Evolutionary conservation across 225 moss, liverwort and hornwort genomes (phyloP).

Genomic region (Physcomitrium patens): DNA sequence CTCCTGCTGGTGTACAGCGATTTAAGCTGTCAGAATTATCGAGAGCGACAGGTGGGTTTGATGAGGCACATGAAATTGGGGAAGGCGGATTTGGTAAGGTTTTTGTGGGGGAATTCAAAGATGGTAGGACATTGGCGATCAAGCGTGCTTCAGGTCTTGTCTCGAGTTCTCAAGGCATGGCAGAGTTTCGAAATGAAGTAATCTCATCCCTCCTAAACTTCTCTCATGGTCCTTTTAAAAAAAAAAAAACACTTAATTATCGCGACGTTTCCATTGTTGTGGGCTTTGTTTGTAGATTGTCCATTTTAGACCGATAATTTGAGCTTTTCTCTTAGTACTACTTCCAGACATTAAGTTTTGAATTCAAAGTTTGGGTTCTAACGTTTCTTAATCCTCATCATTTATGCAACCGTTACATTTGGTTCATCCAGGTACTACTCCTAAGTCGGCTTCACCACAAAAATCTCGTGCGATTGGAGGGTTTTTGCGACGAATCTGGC

Average conservation of each 20-base stretch:
- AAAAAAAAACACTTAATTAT: background rate
- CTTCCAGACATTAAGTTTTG: too few species aligned
- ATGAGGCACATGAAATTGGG: constrained; percentile 53
- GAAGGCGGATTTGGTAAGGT: constrained; percentile 59
- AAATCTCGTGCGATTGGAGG: constrained; percentile 72
- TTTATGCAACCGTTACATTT: constrained; percentile 9
- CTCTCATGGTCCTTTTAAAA: background rate
- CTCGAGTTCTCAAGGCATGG: constrained; percentile 53
- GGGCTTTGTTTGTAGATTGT: background rate
- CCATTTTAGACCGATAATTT: too few species aligned
- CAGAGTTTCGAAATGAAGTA: constrained; percentile 67
- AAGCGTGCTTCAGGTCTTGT: constrained; percentile 55
- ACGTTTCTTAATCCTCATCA: background rate
- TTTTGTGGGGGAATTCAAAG: constrained; percentile 49
- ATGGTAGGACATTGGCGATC: constrained; percentile 52
- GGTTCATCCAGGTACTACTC: constrained; percentile 47
- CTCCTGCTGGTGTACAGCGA: constrained; percentile 45
- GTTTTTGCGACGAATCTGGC: constrained; percentile 57
- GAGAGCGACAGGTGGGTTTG: constrained; percentile 47
- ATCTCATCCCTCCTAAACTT: too few species aligned
- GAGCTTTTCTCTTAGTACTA: too few species aligned
- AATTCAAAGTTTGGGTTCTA: background rate
- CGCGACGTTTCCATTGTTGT: background rate
- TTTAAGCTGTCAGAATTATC: constrained; percentile 47
- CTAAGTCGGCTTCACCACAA: constrained; percentile 75